phyloP scores from a whole-genome alignment of 139 green algal species.

The Chlamydomonas schloesseri region DNA sequence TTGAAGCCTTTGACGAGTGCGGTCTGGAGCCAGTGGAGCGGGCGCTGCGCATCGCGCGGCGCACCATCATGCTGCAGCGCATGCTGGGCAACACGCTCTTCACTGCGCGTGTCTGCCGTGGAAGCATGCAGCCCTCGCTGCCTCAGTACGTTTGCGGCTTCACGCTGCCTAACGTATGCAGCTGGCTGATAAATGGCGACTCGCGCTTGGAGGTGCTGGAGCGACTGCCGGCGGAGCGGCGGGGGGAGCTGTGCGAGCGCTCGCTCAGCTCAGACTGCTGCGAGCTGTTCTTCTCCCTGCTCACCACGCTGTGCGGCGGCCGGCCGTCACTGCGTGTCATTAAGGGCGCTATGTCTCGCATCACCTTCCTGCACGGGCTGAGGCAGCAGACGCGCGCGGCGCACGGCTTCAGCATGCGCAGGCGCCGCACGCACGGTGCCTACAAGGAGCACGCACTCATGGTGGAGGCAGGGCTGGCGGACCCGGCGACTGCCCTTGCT shows the following conservation, averaged over 20 bases:
- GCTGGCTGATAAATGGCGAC: not conserved
- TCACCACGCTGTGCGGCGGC: not conserved
- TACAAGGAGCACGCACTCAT: slow-evolving; percentile 1
- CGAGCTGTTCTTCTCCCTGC: not conserved
- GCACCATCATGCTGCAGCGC: not conserved
- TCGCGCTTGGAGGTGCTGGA: not conserved
- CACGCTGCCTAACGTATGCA: not conserved
- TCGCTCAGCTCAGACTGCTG: not conserved
- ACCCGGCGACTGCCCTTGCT: not conserved
- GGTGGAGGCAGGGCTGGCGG: not conserved
- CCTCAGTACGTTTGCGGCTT: not conserved
- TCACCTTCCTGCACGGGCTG: too few relatives aligned
- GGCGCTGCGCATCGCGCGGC: not conserved
- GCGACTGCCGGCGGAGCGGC: not conserved
- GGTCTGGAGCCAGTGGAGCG: not conserved
- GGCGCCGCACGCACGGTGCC: not conserved
- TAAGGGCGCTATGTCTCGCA: too few relatives aligned
- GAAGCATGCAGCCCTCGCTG: not conserved
- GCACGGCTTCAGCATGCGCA: not conserved
- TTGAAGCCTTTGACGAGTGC: not conserved
- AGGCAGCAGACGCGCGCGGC: not conserved
- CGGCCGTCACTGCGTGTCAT: not conserved
- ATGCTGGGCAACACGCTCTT: not conserved
- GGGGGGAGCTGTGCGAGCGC: not conserved
- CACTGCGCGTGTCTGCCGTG: not conserved